A percentile compares a stretch with the other conserved stretches of the same genome.
These are phyloP conservation scores for Podospora appendiculata DNA, from an alignment of 495 filamentous ascomycete species.

Conservation along the genomic window DNA sequence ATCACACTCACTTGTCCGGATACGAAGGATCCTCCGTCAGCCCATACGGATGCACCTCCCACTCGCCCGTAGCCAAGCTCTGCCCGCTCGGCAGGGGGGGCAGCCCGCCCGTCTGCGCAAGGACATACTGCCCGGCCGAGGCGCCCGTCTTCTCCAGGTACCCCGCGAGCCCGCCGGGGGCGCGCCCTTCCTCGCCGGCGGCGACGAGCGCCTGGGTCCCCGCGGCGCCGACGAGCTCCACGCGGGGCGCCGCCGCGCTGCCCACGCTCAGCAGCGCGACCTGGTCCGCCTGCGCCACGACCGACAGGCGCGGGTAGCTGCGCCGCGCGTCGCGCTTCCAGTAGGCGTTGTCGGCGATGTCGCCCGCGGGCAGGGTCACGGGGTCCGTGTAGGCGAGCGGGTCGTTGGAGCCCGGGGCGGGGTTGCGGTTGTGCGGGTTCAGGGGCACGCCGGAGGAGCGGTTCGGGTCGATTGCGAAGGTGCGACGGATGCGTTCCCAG, in stretches of 20 bases:
- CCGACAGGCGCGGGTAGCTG: slow-evolving; percentile 73
- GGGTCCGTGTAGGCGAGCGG: slow-evolving; percentile 80
- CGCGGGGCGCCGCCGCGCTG: slow-evolving; percentile 69
- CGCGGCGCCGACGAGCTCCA: slow-evolving; percentile 76
- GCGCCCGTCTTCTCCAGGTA: slow-evolving; percentile 63
- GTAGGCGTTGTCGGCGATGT: slow-evolving; percentile 96
- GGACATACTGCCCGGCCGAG: slow-evolving; percentile 52
- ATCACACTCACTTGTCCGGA: slow-evolving; percentile 43
- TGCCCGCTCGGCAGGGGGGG: slow-evolving; percentile 74
- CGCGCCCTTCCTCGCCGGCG: slow-evolving; percentile 68
- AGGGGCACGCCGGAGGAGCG: slow-evolving; percentile 88
- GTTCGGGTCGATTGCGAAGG: slow-evolving; percentile 75
- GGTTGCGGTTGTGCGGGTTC: slow-evolving; percentile 87
- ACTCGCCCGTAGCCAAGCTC: slow-evolving; percentile 35
- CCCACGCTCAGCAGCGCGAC: slow-evolving; percentile 81
- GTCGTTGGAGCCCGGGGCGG: slow-evolving; percentile 71
- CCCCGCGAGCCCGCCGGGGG: slow-evolving; percentile 56
- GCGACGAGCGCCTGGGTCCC: slow-evolving; percentile 72
- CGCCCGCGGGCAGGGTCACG: slow-evolving; percentile 82
- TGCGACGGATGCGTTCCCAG: slow-evolving; percentile 75
- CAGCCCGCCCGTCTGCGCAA: slow-evolving; percentile 58
- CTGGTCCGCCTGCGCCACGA: slow-evolving; percentile 76
- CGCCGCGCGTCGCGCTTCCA: slow-evolving; percentile 91
- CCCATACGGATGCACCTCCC: slow-evolving; percentile 48
- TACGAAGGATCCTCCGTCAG: slow-evolving; percentile 51